Evolutionary conservation across 2,329 filamentous ascomycete species (phyloP).

Genomic region (Dothideomycetes sp.): DNA sequence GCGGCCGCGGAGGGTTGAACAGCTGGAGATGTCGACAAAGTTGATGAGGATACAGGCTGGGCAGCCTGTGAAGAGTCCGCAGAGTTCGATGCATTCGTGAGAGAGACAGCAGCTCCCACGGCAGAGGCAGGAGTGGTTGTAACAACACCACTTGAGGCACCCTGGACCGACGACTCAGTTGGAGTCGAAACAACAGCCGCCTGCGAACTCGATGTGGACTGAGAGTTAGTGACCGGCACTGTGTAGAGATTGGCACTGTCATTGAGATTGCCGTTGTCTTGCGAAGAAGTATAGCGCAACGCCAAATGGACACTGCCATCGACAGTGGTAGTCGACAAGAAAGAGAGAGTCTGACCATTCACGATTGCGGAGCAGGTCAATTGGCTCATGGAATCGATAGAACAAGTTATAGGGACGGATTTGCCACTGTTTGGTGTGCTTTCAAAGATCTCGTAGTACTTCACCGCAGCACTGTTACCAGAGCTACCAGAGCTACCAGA

Average conservation of each 20-base stretch:
- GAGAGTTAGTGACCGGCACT: neutral
- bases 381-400: neutral
- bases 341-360: neutral
- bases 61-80: too few relatives aligned
- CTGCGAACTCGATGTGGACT: neutral
- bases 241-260: too few relatives aligned
- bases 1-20: too few relatives aligned
- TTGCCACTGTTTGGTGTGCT: neutral
- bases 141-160: neutral
- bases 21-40: too few relatives aligned
- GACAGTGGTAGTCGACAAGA: neutral
- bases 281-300: neutral
- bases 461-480: neutral
- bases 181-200: neutral
- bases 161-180: neutral
- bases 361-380: constrained; percentile 3
- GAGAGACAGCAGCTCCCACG: too few relatives aligned
- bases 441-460: constrained; percentile 7
- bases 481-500: neutral
- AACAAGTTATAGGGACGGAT: constrained; percentile 2
- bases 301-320: neutral
- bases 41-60: too few relatives aligned
- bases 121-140: too few relatives aligned
- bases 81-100: too few relatives aligned
- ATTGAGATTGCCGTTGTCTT: too few relatives aligned